Percentiles rank a stretch among this genome's conserved stretches.
phyloP scores from a whole-genome alignment of 495 filamentous ascomycete species.

The Hamigera avellanea region DNA sequence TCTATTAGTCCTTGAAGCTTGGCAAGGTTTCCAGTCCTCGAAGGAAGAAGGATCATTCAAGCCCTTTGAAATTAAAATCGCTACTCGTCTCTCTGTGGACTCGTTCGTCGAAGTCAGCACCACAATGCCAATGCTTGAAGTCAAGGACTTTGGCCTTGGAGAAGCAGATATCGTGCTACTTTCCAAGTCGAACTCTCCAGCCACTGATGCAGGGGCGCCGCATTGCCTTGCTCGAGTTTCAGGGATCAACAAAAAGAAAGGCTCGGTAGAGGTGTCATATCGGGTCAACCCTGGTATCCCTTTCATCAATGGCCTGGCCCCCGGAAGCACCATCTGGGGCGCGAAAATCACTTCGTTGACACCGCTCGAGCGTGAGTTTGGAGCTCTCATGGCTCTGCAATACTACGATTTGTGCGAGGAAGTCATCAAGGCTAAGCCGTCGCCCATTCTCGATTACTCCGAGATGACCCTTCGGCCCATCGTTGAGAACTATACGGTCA shows the following conservation, averaged over 20 bases:
- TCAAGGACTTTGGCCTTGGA: constrained; percentile 56
- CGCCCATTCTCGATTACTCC: constrained; percentile 68
- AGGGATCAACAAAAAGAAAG: constrained; percentile 67
- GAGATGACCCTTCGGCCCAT: constrained; percentile 56
- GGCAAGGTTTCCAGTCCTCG: constrained; percentile 83
- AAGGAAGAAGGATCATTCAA: constrained; percentile 76
- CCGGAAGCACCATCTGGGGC: constrained; percentile 55
- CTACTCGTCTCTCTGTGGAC: constrained; percentile 80
- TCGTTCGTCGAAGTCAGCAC: constrained; percentile 85
- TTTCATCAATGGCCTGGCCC: constrained; percentile 38
- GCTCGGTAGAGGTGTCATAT: constrained; percentile 70
- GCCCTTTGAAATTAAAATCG: constrained; percentile 71
- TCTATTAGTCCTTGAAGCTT: constrained; percentile 83
- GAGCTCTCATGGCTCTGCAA: constrained; percentile 74
- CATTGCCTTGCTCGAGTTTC: constrained; percentile 82
- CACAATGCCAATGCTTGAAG: constrained; percentile 53
- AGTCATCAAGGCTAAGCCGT: constrained; percentile 77
- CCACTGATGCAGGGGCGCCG: constrained; percentile 46
- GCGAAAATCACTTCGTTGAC: constrained; percentile 78
- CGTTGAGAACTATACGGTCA: constrained; percentile 68
- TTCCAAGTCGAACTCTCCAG: constrained; percentile 57
- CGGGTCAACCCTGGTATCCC: constrained; percentile 56
- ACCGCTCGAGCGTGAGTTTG: constrained; percentile 90
- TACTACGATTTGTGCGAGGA: constrained; percentile 95
- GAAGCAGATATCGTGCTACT: constrained; percentile 87